Percentiles rank a stretch among this genome's conserved stretches.
phyloP scores from a whole-genome alignment of 2,329 filamentous ascomycete species.

The Aspergillus spinulosporus region DNA sequence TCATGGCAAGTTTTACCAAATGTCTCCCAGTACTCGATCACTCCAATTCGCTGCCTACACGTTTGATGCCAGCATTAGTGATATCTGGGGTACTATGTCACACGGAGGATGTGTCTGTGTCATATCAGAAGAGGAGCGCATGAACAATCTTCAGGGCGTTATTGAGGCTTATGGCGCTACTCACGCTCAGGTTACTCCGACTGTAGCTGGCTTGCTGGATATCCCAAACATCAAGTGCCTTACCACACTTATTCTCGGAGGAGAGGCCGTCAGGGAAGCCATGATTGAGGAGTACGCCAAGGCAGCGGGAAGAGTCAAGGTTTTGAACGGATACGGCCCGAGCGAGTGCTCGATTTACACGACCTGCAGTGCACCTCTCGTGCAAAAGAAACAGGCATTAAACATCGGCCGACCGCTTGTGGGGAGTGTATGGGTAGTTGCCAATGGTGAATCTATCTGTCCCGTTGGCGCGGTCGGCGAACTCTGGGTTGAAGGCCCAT shows the following conservation, averaged over 20 bases:
- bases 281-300: slow-evolving; percentile 12
- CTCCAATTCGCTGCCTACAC: not conserved
- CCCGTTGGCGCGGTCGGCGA: not conserved
- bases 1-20: not conserved
- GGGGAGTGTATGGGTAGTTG: not conserved
- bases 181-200: not conserved
- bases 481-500: not conserved
- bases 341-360: not conserved
- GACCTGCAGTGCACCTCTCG: not conserved
- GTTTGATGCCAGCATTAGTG: not conserved
- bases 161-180: not conserved
- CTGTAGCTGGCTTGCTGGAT: not conserved
- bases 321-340: slow-evolving; percentile 9
- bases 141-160: not conserved
- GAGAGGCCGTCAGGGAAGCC: slow-evolving; percentile 9
- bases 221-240: not conserved
- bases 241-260: not conserved
- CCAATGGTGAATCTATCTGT: not conserved
- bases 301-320: slow-evolving; percentile 1
- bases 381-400: not conserved
- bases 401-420: not conserved
- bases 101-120: not conserved
- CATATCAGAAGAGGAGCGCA: not conserved
- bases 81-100: not conserved
- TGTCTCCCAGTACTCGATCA: not conserved